Conservation (phyloP, 2,329 filamentous ascomycete genomes). For the Fusarium devonianum region DNA sequence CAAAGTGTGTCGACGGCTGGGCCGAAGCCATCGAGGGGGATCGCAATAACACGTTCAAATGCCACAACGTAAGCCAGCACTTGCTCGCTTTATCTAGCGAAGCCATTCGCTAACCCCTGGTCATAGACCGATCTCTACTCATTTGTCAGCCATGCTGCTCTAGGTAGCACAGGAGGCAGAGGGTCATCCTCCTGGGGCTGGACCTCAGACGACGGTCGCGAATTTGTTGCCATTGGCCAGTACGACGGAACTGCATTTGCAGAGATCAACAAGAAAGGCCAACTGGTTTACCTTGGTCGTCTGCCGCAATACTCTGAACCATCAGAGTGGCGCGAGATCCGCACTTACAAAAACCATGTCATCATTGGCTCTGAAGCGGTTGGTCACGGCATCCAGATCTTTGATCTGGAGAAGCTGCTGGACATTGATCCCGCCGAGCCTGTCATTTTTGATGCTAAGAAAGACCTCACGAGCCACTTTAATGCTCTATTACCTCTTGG, state of each 20-base stretch:
- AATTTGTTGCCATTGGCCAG: slow-evolving; percentile 58
- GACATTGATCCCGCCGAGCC: slow-evolving; percentile 52
- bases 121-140: slow-evolving; percentile 57
- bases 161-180: slow-evolving; percentile 53
- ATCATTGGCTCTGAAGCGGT: slow-evolving; percentile 54
- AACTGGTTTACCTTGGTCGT: slow-evolving; percentile 55
- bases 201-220: slow-evolving; percentile 56
- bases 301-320: slow-evolving; percentile 52
- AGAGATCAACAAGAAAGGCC: slow-evolving; percentile 54
- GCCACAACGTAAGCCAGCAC: slow-evolving; percentile 50
- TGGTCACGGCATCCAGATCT: slow-evolving; percentile 68
- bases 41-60: slow-evolving; percentile 56
- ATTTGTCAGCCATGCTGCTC: slow-evolving; percentile 61
- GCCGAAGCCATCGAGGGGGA: slow-evolving; percentile 55
- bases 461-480: slow-evolving; percentile 49
- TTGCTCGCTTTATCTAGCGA: neutral
- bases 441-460: slow-evolving; percentile 44
- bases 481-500: slow-evolving; percentile 46
- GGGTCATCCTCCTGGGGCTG: slow-evolving; percentile 55
- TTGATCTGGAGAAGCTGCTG: slow-evolving; percentile 65
- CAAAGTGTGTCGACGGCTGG: slow-evolving; percentile 51
- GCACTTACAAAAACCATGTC: slow-evolving; percentile 47
- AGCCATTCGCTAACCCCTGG: neutral
- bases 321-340: slow-evolving; percentile 52
- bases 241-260: slow-evolving; percentile 59